Evolutionary conservation across 1,139 yeast genomes (phyloP), one percentile per base, ranked within the genome.

Genomic region (Pichia sp.): DNA sequence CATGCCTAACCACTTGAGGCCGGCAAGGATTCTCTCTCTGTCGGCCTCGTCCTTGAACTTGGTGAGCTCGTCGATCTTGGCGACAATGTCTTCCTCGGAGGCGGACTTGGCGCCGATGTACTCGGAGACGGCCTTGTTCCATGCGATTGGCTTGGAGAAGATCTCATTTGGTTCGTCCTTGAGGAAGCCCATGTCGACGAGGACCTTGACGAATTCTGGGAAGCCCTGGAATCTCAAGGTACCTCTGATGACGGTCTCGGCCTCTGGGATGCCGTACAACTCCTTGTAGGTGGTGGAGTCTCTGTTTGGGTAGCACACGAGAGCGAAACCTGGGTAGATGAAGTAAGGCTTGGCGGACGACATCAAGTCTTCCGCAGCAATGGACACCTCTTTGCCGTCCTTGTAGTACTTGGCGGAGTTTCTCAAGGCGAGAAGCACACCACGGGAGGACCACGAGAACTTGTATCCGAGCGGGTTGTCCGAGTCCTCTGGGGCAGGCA

Each of bases 361-460:
- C 99, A 93, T 93, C 73, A 93, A 82, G 65, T 90, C 97, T 72
- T 89, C 95, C 53, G 96, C 90, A 58, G 81, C 78, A 67, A 93
- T 85, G 51, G 84, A 81, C 59, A 80, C 96, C 64, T 90, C 74
- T 70, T 89, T 72, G 66, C 97, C 98, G 68, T 90, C 85, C 74
- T 85, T 77, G 83, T 86, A 92, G 78, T 84, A 92, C 68, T 82
- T 84, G 62, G 99, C 99, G 59, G 87, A 78, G 79, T 93, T 93
- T 80, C 96, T 86, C 70, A 93, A 81, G 30, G 99, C 99, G 67
- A 93, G 81, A 69, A 93, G 78, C 48, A 93, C 98, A 75, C 99
- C 99, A 75, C 99, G 85, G 49, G 98, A 90, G 48, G 97, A 90
- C 99, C 99, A 93, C 48, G 98, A 92, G 76, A 93, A 93, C 79